A percentile compares a stretch with the other conserved stretches of the same genome.
phyloP scores from a whole-genome alignment of 768 basidiomycete genomes.

The Hypholoma fasciculare region DNA sequence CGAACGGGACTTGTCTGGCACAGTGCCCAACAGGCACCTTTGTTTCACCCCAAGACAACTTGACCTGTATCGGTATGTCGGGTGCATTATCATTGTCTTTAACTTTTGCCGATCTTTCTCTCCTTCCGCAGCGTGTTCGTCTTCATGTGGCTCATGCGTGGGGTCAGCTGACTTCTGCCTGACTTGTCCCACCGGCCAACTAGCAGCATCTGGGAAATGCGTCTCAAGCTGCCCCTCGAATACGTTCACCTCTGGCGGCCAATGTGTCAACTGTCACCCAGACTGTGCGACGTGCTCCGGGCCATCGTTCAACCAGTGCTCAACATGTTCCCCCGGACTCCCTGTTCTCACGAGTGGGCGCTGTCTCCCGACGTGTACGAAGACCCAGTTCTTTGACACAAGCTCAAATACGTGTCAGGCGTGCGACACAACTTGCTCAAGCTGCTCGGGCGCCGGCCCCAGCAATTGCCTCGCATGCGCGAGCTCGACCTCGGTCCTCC shows the following conservation, averaged over 20 bases:
- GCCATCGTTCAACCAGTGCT: conserved; percentile 76
- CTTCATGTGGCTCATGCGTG: conserved; percentile 68
- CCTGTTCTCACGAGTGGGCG: conserved; percentile 77
- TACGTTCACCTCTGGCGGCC: conserved; percentile 62
- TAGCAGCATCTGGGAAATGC: conserved; percentile 76
- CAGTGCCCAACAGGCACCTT: conserved; percentile 77
- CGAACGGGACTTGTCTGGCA: conserved; percentile 65
- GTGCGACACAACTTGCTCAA: conserved; percentile 78
- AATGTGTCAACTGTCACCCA: conserved; percentile 78
- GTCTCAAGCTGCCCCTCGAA: conserved; percentile 73
- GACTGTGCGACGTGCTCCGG: conserved; percentile 87
- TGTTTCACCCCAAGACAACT: conserved; percentile 66
- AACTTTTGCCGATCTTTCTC: conserved; percentile 2
- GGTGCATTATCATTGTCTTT: neutral
- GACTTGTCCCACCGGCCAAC: conserved; percentile 63
- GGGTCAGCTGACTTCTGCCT: conserved; percentile 72
- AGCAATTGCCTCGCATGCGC: conserved; percentile 76
- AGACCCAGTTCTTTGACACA: conserved; percentile 71
- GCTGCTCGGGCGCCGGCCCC: conserved; percentile 70
- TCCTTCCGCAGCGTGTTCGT: conserved; percentile 34
- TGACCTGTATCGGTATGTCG: conserved; percentile 71
- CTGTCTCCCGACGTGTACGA: conserved; percentile 76
- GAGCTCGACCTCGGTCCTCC: conserved; percentile 59
- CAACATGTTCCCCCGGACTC: conserved; percentile 61
- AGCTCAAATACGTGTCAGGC: conserved; percentile 62